These are phyloP conservation scores for Aspergillus neotritici DNA, from an alignment of 2,329 filamentous ascomycete species.

Conservation along the genomic window DNA sequence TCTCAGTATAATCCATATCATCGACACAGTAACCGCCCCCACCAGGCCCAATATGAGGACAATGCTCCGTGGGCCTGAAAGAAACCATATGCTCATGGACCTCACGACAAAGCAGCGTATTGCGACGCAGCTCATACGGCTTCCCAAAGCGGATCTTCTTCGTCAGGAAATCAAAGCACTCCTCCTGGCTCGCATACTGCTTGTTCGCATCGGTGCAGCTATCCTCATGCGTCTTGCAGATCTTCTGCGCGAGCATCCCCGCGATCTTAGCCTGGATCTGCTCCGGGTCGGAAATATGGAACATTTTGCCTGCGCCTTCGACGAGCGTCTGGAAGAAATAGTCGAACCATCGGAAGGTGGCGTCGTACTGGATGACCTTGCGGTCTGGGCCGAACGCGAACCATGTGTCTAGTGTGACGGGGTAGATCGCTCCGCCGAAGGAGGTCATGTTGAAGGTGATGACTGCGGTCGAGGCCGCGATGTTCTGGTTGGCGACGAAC, in stretches of 20 bases:
- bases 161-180: constrained; percentile 18
- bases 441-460: constrained; percentile 22
- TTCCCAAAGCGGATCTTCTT: constrained; percentile 19
- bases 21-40: constrained; percentile 26
- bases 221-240: constrained; percentile 18
- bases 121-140: constrained; percentile 19
- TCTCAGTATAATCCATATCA: constrained; percentile 18
- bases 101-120: constrained; percentile 25
- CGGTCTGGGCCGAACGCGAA: constrained; percentile 12
- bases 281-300: constrained; percentile 12
- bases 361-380: constrained; percentile 16
- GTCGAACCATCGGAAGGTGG: constrained; percentile 16
- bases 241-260: constrained; percentile 12
- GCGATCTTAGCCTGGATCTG: constrained; percentile 1
- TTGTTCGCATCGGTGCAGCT: constrained; percentile 16
- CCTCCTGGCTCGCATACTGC: constrained; percentile 16
- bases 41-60: constrained; percentile 23
- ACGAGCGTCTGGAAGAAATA: constrained; percentile 7
- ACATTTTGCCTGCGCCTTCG: constrained; percentile 8
- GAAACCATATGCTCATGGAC: constrained; percentile 27
- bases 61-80: constrained; percentile 22
- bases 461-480: constrained; percentile 17
- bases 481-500: constrained; percentile 19
- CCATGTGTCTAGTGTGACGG: constrained; percentile 24
- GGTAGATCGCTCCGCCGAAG: constrained; percentile 14